Base-by-base conservation (phyloP, 768 basidiomycete genomes). In the Trametes meyenii region DNA sequence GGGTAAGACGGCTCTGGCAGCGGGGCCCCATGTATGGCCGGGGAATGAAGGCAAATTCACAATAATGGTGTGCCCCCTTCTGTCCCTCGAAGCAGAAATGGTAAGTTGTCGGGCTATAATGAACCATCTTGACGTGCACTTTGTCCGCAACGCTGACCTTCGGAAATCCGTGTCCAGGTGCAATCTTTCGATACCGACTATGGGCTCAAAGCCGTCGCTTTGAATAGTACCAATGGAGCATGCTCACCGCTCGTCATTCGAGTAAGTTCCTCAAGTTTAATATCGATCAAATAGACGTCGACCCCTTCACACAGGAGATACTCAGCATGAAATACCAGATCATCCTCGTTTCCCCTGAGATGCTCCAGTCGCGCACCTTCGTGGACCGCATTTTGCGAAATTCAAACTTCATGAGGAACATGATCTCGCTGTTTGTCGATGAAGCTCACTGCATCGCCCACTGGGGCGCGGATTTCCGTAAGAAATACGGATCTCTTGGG, bases 51-150 rank as follows among this genome's bases (percentile, higher is more conserved):
- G 72, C 11, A 72, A 70, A 58, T 44, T 21, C n/a, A 68, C 77
- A 0, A 60, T 81, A 1, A 68, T 79, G 68, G 68, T 80, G 0
- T 77, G 76, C 7, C 79, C 78, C 2, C 60, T 80, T 1, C 66
- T 79, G 1, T 72, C 75, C 0, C 72, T 80, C 1, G 76, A 80
- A 23, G 73, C 78, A 0, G 76, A 80, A 56, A 71, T 72, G 70
- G 75, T 76, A 21, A 52, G 62, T 54, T 78, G 6, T 58, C 17
- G 24, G 11, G 14, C 21, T 17, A 13, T 29, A 10, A 7, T 39
- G 16, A n/a, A n/a, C 7, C n/a, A 14, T 2, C 48, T 4, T 44
- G 23, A 14, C 23, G 11, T 24, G 5, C 21, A 78, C 77, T 1
- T 78, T 76, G 1, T 57, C 8, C 16, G n/a, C n/a, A 8, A 33